Conservation (phyloP, 2,329 filamentous ascomycete species). For the Fusarium sp. region DNA sequence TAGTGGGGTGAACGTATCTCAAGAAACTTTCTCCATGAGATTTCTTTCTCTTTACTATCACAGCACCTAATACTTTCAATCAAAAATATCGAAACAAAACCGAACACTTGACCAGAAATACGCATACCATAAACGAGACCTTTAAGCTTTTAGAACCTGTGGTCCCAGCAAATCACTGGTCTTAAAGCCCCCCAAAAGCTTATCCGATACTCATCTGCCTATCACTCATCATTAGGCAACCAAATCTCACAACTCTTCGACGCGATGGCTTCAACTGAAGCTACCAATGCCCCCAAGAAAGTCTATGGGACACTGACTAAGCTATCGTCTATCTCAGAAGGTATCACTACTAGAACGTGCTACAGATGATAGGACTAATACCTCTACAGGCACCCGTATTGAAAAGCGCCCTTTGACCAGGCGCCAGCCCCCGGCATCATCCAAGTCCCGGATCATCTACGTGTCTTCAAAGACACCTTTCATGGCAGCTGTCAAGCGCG, state of each 20-base stretch:
- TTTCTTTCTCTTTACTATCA: neutral
- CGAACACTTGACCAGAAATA: neutral
- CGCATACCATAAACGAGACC: neutral
- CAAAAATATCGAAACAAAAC: neutral
- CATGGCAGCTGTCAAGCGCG: constrained; percentile 74
- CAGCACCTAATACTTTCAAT: neutral
- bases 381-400: constrained; percentile 59
- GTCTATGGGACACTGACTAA: constrained; percentile 49
- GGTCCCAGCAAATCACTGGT: neutral
- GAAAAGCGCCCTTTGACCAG: constrained; percentile 62
- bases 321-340: constrained; percentile 53
- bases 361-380: constrained; percentile 1
- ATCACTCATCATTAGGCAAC: constrained; percentile 29
- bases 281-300: constrained; percentile 21
- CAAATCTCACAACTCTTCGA: constrained; percentile 1
- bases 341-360: constrained; percentile 28
- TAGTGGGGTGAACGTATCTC: constrained; percentile 20
- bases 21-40: constrained; percentile 17
- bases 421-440: constrained; percentile 57
- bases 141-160: neutral
- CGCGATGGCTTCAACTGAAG: constrained; percentile 43
- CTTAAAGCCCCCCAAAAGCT: neutral
- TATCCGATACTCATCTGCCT: constrained; percentile 24
- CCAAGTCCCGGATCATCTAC: constrained; percentile 68
- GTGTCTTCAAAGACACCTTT: constrained; percentile 74